Base-by-base conservation (phyloP, 1,139 yeast species). In the Eremothecium coryli region DNA sequence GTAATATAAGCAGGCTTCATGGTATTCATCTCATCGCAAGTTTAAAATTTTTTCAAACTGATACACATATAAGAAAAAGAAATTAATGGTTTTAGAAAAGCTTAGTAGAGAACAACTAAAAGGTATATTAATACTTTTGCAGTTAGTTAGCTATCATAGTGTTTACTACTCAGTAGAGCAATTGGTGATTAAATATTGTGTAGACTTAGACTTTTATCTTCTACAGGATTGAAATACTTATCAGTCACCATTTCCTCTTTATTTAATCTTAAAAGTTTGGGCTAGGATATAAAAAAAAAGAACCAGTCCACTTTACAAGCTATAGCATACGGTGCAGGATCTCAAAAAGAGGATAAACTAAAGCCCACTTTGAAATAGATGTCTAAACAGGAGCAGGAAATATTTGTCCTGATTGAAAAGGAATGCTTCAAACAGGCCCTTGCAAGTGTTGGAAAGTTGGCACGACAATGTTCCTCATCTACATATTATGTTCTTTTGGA, bases 371-470 rank as follows among this genome's bases (percentile, higher is more conserved):
- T 12, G 33, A 17, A 17, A 10, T 23, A 16, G 9, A 32, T 32
- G 38, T 25, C 34, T 35, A 35, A 31, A 22, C 23, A 28, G 11
- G 35, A 31, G 17, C 20, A 47, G 12, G 58, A 55, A 31, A 39
- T 53, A n/a, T 32, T 39, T 11, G 42, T 37, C 10, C 41, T 50
- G 17, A 38, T 55, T 16, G 39, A 41, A 25, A 40, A 35, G 29
- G 50, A 50, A 5, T 47, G 44, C 31, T 54, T 47, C 36, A 55
- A 52, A 34, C 48, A 42, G 29, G 54, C 58, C 32, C 29, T 41
- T 33, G 46, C 42, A 16, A 41, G 38, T 35, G 39, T 52, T 5
- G 39, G 30, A 3, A 40, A 40, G 28, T 36, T 48, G 33, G 42
- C 40, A 33, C 46, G 39, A 14, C 46, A 42, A 30, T 50, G 38